Evolutionary conservation across 2,329 filamentous ascomycete genomes (phyloP).

Genomic region (Alternaria arbusti): DNA sequence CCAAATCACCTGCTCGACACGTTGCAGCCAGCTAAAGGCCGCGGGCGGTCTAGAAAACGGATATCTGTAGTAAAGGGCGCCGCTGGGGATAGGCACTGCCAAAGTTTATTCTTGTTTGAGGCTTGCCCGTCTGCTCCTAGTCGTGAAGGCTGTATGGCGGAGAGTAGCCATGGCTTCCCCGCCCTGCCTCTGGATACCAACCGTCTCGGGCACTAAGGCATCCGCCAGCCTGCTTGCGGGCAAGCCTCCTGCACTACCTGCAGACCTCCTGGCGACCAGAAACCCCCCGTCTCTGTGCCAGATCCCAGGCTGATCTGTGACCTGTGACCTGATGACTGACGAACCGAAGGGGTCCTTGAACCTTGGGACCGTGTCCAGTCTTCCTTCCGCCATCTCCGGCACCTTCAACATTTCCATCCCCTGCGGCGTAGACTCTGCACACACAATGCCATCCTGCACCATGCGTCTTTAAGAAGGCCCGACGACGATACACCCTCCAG

Average conservation of each 20-base stretch:
- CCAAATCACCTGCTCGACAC: background rate
- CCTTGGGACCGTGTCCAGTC: slow-evolving; percentile 19
- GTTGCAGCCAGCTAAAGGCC: background rate
- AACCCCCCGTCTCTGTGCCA: slow-evolving; percentile 22
- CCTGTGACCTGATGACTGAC: slow-evolving; percentile 29
- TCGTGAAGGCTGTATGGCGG: slow-evolving; percentile 6
- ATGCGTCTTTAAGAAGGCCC: slow-evolving; percentile 27
- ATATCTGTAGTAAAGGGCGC: background rate
- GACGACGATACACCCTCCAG: slow-evolving; percentile 5
- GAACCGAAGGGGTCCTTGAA: slow-evolving; percentile 18
- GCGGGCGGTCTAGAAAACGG: background rate
- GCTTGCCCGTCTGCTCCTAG: background rate
- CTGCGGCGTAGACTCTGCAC: slow-evolving; percentile 14
- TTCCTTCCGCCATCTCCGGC: slow-evolving; percentile 19
- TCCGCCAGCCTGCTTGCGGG: slow-evolving; percentile 13
- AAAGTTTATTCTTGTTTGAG: slow-evolving; percentile 1
- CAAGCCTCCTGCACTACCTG: slow-evolving; percentile 20
- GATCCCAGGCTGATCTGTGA: slow-evolving; percentile 24
- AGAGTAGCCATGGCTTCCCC: slow-evolving; percentile 21
- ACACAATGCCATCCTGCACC: slow-evolving; percentile 28
- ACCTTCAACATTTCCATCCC: slow-evolving; percentile 16
- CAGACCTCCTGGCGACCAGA: slow-evolving; percentile 31
- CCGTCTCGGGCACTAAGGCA: slow-evolving; percentile 28
- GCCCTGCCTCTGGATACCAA: slow-evolving; percentile 19
- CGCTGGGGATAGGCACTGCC: background rate